A percentile compares a stretch with the other conserved stretches of the same genome.
These are phyloP conservation scores for Glonium stellatum DNA, from an alignment of 495 filamentous ascomycete species.

Conservation along the genomic window DNA sequence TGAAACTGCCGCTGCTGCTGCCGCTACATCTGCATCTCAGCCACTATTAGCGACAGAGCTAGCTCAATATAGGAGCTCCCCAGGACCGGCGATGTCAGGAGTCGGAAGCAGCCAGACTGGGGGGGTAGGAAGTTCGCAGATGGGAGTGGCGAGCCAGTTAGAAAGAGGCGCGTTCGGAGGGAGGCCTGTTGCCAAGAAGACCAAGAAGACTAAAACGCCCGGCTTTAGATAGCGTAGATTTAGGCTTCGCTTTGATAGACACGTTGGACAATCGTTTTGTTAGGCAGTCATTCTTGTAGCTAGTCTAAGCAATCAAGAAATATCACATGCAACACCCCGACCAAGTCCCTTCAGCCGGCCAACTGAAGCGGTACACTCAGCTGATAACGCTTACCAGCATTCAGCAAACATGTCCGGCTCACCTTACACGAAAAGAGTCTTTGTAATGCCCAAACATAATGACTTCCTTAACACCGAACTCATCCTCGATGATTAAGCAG, in stretches of 20 bases:
- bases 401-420: too few relatives aligned
- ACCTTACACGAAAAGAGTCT: too few relatives aligned
- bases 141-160: background rate
- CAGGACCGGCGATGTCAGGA: background rate
- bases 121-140: background rate
- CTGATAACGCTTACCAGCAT: too few relatives aligned
- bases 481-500: background rate
- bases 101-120: background rate
- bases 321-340: too few relatives aligned
- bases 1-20: conserved; percentile 1
- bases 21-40: background rate
- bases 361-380: too few relatives aligned
- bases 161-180: conserved; percentile 5
- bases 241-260: background rate
- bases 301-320: too few relatives aligned
- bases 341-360: too few relatives aligned
- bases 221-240: conserved; percentile 2
- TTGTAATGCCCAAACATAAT: too few relatives aligned
- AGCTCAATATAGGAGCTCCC: background rate
- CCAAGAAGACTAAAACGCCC: conserved; percentile 1
- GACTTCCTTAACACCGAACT: background rate
- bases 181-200: background rate
- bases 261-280: too few relatives aligned
- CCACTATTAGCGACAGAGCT: background rate
- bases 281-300: too few relatives aligned